Conservation (phyloP, 176 grass and related monocot genomes). For the Oryza officinalis region DNA sequence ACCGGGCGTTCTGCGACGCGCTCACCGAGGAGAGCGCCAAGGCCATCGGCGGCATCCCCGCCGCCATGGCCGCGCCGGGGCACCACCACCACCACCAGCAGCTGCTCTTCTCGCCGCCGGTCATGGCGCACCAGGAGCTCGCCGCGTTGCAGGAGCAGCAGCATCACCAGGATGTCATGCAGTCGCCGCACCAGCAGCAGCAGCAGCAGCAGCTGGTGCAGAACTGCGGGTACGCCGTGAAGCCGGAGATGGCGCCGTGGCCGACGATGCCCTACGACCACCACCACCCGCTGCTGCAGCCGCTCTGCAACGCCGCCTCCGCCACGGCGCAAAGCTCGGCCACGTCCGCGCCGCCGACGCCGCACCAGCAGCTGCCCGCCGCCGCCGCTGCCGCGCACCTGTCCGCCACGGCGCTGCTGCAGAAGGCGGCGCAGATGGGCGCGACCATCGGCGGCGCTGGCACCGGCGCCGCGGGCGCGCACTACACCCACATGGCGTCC, state of each 20-base stretch:
- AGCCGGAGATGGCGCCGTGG: slow-evolving; percentile 56
- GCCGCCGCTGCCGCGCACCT: slow-evolving; percentile 54
- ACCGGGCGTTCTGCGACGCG: slow-evolving; percentile 99
- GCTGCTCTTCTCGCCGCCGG: slow-evolving; percentile 49
- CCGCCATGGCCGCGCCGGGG: slow-evolving; percentile 16
- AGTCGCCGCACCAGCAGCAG: slow-evolving; percentile 1
- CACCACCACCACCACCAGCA: slow-evolving; percentile 33
- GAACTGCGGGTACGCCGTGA: slow-evolving; percentile 52
- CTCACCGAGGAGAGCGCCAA: slow-evolving; percentile 89
- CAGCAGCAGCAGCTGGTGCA: neutral
- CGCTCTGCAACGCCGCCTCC: slow-evolving; percentile 27
- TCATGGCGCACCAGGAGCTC: slow-evolving; percentile 41
- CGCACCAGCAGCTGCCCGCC: neutral
- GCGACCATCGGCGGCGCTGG: slow-evolving; percentile 58
- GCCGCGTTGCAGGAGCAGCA: slow-evolving; percentile 29
- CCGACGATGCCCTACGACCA: slow-evolving; percentile 40
- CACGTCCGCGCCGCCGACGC: slow-evolving; percentile 26
- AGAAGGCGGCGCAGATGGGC: slow-evolving; percentile 98
- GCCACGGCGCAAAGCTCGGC: slow-evolving; percentile 27
- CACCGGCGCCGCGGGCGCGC: slow-evolving; percentile 13
- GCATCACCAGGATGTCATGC: slow-evolving; percentile 40
- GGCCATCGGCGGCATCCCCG: slow-evolving; percentile 43
- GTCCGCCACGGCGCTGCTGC: slow-evolving; percentile 89
- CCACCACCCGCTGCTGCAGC: slow-evolving; percentile 34
- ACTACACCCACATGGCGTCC: slow-evolving; percentile 60